Evolutionary conservation across 768 basidiomycete genomes (phyloP), one percentile per base, ranked within the genome.

Genomic region (Strobilomyces echinocephalus): DNA sequence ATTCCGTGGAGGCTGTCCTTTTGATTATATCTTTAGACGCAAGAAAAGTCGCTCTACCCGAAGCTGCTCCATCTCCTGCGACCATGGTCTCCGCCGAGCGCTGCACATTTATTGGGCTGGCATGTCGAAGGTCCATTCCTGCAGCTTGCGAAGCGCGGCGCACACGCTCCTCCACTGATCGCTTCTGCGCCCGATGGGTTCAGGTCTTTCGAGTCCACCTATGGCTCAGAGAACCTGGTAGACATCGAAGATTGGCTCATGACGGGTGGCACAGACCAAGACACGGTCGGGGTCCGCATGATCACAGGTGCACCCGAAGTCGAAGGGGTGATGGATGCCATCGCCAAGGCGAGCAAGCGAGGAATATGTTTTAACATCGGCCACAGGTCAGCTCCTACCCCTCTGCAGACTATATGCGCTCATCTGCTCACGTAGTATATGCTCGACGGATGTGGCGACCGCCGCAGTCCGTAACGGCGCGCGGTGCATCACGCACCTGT

Each of bases 61-160:
- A 83, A 83, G 57, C 64, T 92, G 28, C 74, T 92, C 1, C 72
- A 74, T 52, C 76, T 91, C 16, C 76, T 93, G 26, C 79, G 78
- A 34, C 89, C 90, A 1, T 83, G 82, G 63, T 80, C 83, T 14
- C 78, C 81, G 14, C 73, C 80, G 0, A 73, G 60, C 10, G 86
- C 85, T 10, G 91, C 92, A 0, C 84, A 80, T 33, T 68, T 92
- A 4, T 79, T 95, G 12, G 93, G 93, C 26, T 95, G 88, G 86
- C 93, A 95, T 59, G 88, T 81, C 26, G 93, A 95, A 70, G 93
- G 93, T 0, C 92, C 93, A 0, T 95, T 94, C 74, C 77, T 94
- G 40, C 85, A 91, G 50, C 71, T 82, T 38, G 77, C 78, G n/a
- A 92, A 92, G 67, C 83, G 87, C 41, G 93, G 93, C 3, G 90